Evolutionary conservation across 1,139 yeast species (phyloP), one percentile per base, ranked within the genome.

Genomic region (Nadsonia starkeyi-henricii): DNA sequence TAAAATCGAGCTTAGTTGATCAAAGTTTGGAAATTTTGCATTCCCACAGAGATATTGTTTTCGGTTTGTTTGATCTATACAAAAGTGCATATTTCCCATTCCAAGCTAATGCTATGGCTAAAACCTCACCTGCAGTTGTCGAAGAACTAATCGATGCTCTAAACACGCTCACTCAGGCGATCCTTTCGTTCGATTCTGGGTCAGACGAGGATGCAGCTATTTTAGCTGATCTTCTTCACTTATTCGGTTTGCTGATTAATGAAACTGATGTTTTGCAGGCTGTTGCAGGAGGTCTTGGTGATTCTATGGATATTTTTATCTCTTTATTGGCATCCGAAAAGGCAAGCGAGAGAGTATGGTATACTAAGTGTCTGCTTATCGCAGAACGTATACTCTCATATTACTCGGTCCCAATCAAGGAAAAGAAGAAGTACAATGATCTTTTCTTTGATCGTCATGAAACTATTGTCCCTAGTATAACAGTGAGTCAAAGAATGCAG

Each of bases 11-110:
- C 4, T 63, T 78, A 43, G 61, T 73, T 44, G 73, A 71, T 30
- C 66, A 72, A 41, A 71, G 81, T 66, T 64, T 81, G 33, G 62
- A 67, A 26, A 61, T 81, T 12, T 69, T 76, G 4, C 74, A 74
- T 46, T 51, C 63, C 2, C 78, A 70, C 56, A 81, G 85, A 1
- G 72, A 73, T 45, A 61, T 74, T 9, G 73, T 74, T 3, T 65
- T 65, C 33, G 64, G 72, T 1, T 68, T 81, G 42, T 70, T 84
- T 1, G 75, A 72, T 41, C 66, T 79, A 48, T 62, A 79, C 47
- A 57, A 66, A 5, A 54, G 64, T 4, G 65, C 70, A 1, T 67
- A 65, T 50, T 46, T 57, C 2, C 37, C 51, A 3, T 46, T 57
- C 2, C 37, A 50, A 5, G 41, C 33, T 26, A 28, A 45, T 2